Percentiles rank a stretch among this genome's conserved stretches.
phyloP scores from a whole-genome alignment of 805 yeast species.

The Hagleromyces aurorensis region DNA sequence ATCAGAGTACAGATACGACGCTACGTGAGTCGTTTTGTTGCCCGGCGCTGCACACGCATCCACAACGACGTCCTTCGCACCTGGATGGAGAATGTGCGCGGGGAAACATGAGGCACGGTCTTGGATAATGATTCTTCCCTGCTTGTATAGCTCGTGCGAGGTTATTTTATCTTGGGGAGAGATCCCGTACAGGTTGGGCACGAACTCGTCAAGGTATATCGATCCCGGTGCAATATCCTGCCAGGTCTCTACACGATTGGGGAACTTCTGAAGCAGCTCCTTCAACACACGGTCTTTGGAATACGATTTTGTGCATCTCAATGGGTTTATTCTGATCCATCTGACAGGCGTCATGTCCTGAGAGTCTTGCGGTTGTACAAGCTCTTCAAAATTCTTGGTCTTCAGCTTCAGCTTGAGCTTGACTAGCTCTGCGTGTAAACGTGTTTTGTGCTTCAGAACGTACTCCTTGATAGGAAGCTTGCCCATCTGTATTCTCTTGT shows the following conservation, averaged over 20 bases:
- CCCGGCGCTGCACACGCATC: slow-evolving; percentile 99
- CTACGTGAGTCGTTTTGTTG: slow-evolving; percentile 90
- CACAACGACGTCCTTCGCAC: slow-evolving; percentile 54
- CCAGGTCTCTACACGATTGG: slow-evolving; percentile 38
- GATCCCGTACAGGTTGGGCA: slow-evolving; percentile 75
- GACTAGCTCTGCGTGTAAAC: slow-evolving; percentile 75
- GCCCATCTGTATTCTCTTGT: slow-evolving; percentile 82
- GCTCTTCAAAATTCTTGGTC: slow-evolving; percentile 46
- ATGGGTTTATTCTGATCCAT: slow-evolving; percentile 71
- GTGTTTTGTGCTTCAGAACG: slow-evolving; percentile 65
- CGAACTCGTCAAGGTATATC: slow-evolving; percentile 63
- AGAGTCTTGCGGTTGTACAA: slow-evolving; percentile 43
- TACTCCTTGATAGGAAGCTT: slow-evolving; percentile 82
- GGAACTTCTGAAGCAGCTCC: slow-evolving; percentile 31
- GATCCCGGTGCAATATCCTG: slow-evolving; percentile 42
- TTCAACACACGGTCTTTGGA: slow-evolving; percentile 20
- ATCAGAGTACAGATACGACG: slow-evolving; percentile 38
- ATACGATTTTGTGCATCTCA: slow-evolving; percentile 36
- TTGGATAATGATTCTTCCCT: slow-evolving; percentile 81
- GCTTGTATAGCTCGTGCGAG: slow-evolving; percentile 55
- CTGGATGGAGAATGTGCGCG: slow-evolving; percentile 66
- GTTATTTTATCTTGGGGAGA: slow-evolving; percentile 70
- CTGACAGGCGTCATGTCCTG: slow-evolving; percentile 61
- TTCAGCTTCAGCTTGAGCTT: slow-evolving; percentile 68
- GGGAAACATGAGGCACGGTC: slow-evolving; percentile 98